Percentiles rank a stretch among this genome's conserved stretches.
These are phyloP conservation scores for Boletus rex-veris DNA, from an alignment of 768 basidiomycete genomes.

Conservation along the genomic window DNA sequence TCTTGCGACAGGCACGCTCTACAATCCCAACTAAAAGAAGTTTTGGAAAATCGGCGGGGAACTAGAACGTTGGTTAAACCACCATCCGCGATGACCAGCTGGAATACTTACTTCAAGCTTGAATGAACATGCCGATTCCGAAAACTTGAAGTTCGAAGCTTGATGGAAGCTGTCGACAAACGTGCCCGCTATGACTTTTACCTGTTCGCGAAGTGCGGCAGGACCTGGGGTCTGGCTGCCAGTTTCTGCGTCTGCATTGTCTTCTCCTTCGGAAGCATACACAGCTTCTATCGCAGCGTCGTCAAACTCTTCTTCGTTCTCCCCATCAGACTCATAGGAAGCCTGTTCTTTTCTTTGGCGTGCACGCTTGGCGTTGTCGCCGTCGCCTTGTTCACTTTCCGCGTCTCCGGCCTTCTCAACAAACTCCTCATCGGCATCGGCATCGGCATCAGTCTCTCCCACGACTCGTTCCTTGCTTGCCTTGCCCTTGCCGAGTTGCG, in stretches of 20 bases:
- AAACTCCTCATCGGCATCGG: conserved; percentile 43
- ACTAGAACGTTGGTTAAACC: conserved; percentile 44
- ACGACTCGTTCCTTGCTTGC: conserved; percentile 40
- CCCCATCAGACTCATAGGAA: conserved; percentile 64
- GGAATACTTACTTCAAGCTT: conserved; percentile 68
- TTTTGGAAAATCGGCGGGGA: conserved; percentile 85
- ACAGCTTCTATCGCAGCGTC: conserved; percentile 61
- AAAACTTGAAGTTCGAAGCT: conserved; percentile 73
- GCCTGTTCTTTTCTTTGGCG: conserved; percentile 70
- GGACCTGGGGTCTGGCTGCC: conserved; percentile 17
- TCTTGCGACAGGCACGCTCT: conserved; percentile 79
- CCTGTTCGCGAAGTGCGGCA: conserved; percentile 38
- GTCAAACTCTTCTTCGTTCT: conserved; percentile 44
- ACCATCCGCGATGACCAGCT: neutral
- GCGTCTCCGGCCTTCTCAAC: conserved; percentile 52
- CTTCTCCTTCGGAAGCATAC: conserved; percentile 48
- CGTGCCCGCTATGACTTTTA: conserved; percentile 41
- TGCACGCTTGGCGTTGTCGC: conserved; percentile 72
- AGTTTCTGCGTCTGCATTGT: conserved; percentile 34
- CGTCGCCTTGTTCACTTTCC: conserved; percentile 75
- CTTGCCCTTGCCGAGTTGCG: conserved; percentile 81
- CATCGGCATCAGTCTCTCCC: conserved; percentile 46
- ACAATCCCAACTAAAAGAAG: conserved; percentile 90
- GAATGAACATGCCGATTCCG: conserved; percentile 64
- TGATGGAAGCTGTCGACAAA: conserved; percentile 61